Evolutionary conservation across 176 grass and related monocot genomes (phyloP).

Genomic region (Hsuehochloa calcarea): DNA sequence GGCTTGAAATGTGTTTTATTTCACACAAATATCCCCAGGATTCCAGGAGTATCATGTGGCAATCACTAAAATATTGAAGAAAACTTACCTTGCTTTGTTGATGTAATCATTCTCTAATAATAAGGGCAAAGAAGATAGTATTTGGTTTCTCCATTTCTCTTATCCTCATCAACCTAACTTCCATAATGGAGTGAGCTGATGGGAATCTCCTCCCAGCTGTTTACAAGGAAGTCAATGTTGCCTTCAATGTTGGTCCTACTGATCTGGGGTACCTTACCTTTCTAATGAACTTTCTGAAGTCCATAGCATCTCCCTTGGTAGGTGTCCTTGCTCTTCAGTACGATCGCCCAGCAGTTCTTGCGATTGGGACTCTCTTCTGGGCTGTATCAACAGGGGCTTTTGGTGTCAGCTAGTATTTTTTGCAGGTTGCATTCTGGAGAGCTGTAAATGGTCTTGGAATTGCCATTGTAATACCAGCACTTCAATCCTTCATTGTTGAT

Average conservation of each 20-base stretch:
- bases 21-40: constrained; percentile 1
- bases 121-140: constrained; percentile 64
- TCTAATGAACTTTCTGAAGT: constrained; percentile 92
- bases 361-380: constrained; percentile 78
- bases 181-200: constrained; percentile 90
- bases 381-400: constrained; percentile 84
- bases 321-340: constrained; percentile 86
- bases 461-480: constrained; percentile 84
- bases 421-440: constrained; percentile 85
- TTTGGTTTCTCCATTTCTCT: constrained; percentile 92
- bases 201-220: constrained; percentile 94
- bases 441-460: constrained; percentile 92
- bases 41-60: background rate
- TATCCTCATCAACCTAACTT: constrained; percentile 91
- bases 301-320: constrained; percentile 80
- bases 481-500: constrained; percentile 94
- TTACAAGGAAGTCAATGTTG: constrained; percentile 96
- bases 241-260: constrained; percentile 87
- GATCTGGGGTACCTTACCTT: constrained; percentile 97
- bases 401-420: constrained; percentile 70
- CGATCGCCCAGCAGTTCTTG: constrained; percentile 74
- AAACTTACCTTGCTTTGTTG: background rate
- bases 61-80: background rate
- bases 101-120: constrained; percentile 2
- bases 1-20: background rate